Evolutionary conservation across 2,329 filamentous ascomycete species (phyloP), one percentile per base, ranked within the genome.

Genomic region (Colletotrichum orchidophilum): DNA sequence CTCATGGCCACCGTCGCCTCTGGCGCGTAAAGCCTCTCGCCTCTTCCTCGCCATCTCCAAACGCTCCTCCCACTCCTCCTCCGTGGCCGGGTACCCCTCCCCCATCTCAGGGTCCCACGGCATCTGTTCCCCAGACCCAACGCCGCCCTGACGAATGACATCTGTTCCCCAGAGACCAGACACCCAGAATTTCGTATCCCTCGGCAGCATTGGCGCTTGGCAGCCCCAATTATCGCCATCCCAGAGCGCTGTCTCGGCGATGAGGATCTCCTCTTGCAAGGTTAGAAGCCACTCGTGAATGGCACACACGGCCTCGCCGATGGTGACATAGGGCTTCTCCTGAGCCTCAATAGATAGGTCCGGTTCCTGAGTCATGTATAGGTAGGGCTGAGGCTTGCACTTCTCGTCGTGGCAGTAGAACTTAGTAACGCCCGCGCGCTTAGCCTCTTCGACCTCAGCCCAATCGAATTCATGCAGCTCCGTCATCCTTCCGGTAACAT

Each of bases 41-140:
- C 26, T 46, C 57, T 55, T 46, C 8, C 49, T 33, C 2, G 49
- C 57, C n/a, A 54, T 54, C 42, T 49, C 24, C 8, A 54, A 46
- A 46, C 26, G 13, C 33, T 66, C 33, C 33, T 62, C 8, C 49
- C 64, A 62, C 64, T 35, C 49, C 64, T 33, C 57, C 24, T 61
- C 42, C 6, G 33, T 66, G 3, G 54, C 13, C 13, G 57, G 49
- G 31, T 49, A 62, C n/a, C 33, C 26, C 3, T 33, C 31, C 9
- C 49, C 57, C 6, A 49, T 62, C 33, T 33, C 15, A 18, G 46
- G 49, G 27, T 49, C 5, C 64, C 57, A 27, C 46, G 26, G 5
- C 15, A 49, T 31, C 24, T 67, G 5, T 24, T 49, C 33, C 12
- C 26, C 58, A 24, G 49, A 62, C 7, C 26, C 57, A 35, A 49